These are phyloP conservation scores for Aspergillus fructus DNA, from an alignment of 2,329 filamentous ascomycete genomes.

Conservation along the genomic window DNA sequence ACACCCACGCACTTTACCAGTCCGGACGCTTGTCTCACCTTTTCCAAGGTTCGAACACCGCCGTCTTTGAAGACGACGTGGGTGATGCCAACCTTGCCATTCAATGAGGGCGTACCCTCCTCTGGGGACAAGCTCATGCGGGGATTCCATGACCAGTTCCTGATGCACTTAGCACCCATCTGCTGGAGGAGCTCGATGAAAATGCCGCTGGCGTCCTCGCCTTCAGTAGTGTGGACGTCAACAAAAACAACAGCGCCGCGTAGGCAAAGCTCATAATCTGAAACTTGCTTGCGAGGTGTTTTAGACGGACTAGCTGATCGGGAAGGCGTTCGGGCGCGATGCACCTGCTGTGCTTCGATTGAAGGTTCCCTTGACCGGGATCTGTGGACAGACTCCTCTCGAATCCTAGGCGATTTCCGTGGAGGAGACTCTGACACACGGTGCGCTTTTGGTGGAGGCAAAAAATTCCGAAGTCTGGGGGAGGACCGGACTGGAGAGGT, in stretches of 20 bases:
- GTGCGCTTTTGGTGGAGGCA: slow-evolving; percentile 23
- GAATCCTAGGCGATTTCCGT: slow-evolving; percentile 23
- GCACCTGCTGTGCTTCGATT: slow-evolving; percentile 6
- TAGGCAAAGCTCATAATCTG: slow-evolving; percentile 47
- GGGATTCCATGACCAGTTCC: slow-evolving; percentile 74
- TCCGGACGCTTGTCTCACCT: slow-evolving; percentile 69
- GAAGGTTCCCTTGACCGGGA: slow-evolving; percentile 14
- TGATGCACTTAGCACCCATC: slow-evolving; percentile 79
- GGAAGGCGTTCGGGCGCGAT: slow-evolving; percentile 14
- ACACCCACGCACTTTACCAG: slow-evolving; percentile 84
- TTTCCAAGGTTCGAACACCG: slow-evolving; percentile 75
- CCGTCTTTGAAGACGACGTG: slow-evolving; percentile 92
- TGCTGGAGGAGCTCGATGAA: slow-evolving; percentile 76
- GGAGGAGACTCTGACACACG: slow-evolving; percentile 26
- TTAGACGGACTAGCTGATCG: slow-evolving; percentile 28
- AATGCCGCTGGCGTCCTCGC: slow-evolving; percentile 75
- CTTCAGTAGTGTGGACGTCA: slow-evolving; percentile 79
- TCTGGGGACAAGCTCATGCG: slow-evolving; percentile 39
- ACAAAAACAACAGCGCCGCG: slow-evolving; percentile 76
- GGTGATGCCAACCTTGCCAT: slow-evolving; percentile 69
- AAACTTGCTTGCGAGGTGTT: slow-evolving; percentile 25
- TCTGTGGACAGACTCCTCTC: slow-evolving; percentile 21
- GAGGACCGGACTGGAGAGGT: slow-evolving; percentile 38
- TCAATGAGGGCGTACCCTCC: slow-evolving; percentile 32
- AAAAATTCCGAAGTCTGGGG: slow-evolving; percentile 26